phyloP scores from a whole-genome alignment of 108 stramenopile species.

The Discostella pseudostelligera region DNA sequence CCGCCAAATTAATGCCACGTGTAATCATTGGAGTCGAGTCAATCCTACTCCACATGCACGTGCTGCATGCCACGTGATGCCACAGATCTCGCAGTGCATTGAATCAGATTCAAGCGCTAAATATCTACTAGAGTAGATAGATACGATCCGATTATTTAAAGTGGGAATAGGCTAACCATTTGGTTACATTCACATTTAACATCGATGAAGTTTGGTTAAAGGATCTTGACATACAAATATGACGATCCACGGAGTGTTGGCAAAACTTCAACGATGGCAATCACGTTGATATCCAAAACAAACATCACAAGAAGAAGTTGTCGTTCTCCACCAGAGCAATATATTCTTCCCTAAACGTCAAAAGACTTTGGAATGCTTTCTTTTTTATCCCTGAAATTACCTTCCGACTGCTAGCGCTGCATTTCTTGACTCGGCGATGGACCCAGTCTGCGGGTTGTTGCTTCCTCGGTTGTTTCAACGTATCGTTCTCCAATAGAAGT shows the following conservation, averaged over 20 bases:
- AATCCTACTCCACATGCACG: too few relatives aligned
- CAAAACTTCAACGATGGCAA: too few relatives aligned
- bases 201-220: too few relatives aligned
- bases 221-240: too few relatives aligned
- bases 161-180: neutral
- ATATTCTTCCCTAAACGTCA: constrained; percentile 2
- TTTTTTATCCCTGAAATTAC: neutral
- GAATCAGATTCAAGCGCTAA: neutral
- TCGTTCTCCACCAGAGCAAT: constrained; percentile 13
- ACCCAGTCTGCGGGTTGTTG: neutral
- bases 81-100: neutral
- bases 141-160: neutral
- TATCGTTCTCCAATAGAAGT: neutral
- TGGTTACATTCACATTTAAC: too few relatives aligned
- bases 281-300: neutral
- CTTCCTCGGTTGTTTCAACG: neutral
- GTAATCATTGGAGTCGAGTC: too few relatives aligned
- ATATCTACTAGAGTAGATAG: neutral
- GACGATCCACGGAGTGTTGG: too few relatives aligned
- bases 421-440: neutral
- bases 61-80: too few relatives aligned
- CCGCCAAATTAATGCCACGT: too few relatives aligned
- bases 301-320: constrained; percentile 9
- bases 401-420: neutral
- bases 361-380: neutral